Evolutionary conservation across 192 early-diverging fungal genomes (phyloP).

Genomic region (Linnemannia elongata): DNA sequence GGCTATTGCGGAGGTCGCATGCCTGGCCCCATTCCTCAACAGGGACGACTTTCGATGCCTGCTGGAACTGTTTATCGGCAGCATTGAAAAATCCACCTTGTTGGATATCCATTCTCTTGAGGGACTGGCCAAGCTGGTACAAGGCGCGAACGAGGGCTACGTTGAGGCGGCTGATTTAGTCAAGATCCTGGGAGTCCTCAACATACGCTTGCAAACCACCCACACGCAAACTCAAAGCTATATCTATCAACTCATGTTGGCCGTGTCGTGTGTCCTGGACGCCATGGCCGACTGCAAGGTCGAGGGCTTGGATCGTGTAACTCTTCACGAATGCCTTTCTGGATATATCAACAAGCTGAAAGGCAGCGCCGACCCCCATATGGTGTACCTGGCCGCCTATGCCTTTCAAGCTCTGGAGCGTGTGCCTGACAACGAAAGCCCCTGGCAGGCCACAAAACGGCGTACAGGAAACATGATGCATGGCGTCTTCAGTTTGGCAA

Average conservation of each 20-base stretch:
- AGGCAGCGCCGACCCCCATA: neutral
- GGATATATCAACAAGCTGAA: neutral
- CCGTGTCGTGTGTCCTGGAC: conserved; percentile 10
- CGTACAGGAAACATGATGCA: neutral
- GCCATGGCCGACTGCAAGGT: conserved; percentile 19
- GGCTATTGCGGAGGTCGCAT: neutral
- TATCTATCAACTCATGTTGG: conserved; percentile 5
- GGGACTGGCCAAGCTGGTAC: conserved; percentile 9
- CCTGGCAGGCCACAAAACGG: conserved; percentile 7
- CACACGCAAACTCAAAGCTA: neutral
- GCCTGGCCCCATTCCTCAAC: neutral
- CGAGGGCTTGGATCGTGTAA: conserved; percentile 4
- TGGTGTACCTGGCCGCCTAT: conserved; percentile 16
- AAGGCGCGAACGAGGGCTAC: neutral
- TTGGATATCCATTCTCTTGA: conserved; percentile 4
- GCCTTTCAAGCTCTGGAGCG: conserved; percentile 18
- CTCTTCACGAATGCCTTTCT: conserved; percentile 10
- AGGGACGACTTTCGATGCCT: neutral
- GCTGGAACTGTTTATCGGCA: neutral
- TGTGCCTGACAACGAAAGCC: conserved; percentile 19
- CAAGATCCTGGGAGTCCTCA: conserved; percentile 10
- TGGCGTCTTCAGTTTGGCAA: neutral
- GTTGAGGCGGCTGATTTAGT: neutral
- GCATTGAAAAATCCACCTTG: neutral
- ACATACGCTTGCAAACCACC: neutral